Conservation (phyloP, 2,329 filamentous ascomycete species). For the Raffaelea albimanens region DNA sequence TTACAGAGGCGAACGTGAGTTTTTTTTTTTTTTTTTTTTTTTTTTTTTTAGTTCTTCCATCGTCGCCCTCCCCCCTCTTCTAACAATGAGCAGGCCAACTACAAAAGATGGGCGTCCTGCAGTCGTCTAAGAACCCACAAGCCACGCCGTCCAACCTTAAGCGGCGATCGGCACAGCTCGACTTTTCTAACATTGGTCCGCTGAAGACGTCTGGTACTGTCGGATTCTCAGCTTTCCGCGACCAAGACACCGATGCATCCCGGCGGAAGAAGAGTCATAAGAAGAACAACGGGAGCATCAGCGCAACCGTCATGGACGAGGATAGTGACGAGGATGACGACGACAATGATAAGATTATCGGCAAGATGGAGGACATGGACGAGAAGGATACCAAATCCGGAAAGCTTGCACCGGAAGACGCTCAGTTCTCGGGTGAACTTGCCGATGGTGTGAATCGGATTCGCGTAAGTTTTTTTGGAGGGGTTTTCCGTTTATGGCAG, state of each 20-base stretch:
- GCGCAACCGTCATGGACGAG: conserved; percentile 45
- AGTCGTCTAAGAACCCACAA: conserved; percentile 55
- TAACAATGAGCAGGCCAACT: conserved; percentile 60
- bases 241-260: conserved; percentile 47
- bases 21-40: background rate
- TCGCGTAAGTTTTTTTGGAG: conserved; percentile 44
- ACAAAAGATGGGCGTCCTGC: conserved; percentile 88
- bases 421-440: conserved; percentile 61
- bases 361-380: conserved; percentile 56
- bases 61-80: background rate
- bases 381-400: conserved; percentile 47
- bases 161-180: conserved; percentile 70
- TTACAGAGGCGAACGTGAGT: conserved; percentile 78
- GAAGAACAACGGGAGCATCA: conserved; percentile 33
- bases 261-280: conserved; percentile 54
- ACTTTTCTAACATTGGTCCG: conserved; percentile 77
- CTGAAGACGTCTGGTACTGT: conserved; percentile 81
- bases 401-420: conserved; percentile 54
- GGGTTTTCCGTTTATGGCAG: conserved; percentile 10
- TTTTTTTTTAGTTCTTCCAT: background rate
- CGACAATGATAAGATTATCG: conserved; percentile 35
- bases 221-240: conserved; percentile 82
- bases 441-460: conserved; percentile 76
- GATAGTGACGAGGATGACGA: conserved; percentile 72
- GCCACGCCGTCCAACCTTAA: conserved; percentile 55